A percentile compares a stretch with the other conserved stretches of the same genome.
These are phyloP conservation scores for Cubamyces lactineus DNA, from an alignment of 768 basidiomycete genomes.

Conservation along the genomic window DNA sequence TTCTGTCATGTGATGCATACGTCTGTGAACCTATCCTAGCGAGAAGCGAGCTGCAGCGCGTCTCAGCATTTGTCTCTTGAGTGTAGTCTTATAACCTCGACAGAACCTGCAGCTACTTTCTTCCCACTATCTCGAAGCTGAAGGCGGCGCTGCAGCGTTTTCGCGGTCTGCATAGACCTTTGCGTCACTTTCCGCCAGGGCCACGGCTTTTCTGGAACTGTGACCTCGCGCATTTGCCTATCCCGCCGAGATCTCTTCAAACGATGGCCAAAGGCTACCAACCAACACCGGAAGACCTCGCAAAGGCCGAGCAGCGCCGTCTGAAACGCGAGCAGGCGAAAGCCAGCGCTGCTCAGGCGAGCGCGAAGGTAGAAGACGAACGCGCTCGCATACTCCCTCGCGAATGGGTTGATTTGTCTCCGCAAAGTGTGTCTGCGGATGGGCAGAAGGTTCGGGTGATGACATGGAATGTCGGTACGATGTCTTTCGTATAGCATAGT, in stretches of 20 bases:
- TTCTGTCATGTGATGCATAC: conserved; percentile 11
- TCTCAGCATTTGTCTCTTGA: no score
- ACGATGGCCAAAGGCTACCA: conserved; percentile 29
- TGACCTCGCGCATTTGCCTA: background rate
- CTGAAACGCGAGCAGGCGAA: conserved; percentile 38
- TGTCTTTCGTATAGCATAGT: background rate
- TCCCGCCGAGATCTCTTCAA: background rate
- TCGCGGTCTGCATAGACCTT: conserved; percentile 8
- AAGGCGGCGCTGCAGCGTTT: background rate
- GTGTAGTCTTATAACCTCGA: no score
- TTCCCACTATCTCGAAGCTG: background rate
- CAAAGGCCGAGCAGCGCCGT: conserved; percentile 51
- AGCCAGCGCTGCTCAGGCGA: conserved; percentile 20
- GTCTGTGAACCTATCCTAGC: background rate
- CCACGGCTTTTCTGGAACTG: background rate
- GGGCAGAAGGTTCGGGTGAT: conserved; percentile 52
- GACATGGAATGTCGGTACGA: conserved; percentile 80
- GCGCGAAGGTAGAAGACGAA: conserved; percentile 25
- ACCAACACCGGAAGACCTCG: conserved; percentile 59
- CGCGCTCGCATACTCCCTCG: conserved; percentile 35
- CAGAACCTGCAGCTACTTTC: no score
- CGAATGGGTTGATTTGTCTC: conserved; percentile 41
- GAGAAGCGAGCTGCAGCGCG: background rate
- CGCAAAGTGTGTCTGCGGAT: background rate
- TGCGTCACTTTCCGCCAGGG: background rate